phyloP scores from a whole-genome alignment of 176 grass and related monocot species.

The Neostapfia colusana region DNA sequence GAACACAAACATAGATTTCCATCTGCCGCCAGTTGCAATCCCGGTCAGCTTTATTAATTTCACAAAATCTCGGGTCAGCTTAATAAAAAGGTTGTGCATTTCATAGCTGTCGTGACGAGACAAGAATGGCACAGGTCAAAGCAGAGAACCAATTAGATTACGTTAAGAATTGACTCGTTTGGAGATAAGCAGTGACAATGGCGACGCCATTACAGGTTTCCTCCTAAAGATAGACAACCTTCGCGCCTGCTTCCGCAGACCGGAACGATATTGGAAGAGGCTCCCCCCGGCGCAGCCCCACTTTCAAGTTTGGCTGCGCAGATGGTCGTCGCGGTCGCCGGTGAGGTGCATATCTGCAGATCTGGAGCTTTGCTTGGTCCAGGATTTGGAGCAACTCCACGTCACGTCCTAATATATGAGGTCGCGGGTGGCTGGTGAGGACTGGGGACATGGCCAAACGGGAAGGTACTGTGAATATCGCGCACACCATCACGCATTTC shows the following conservation, averaged over 20 bases:
- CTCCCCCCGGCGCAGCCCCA: neutral
- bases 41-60: too few relatives aligned
- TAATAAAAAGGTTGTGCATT: too few relatives aligned
- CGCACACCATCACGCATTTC: neutral
- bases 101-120: too few relatives aligned
- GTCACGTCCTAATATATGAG: neutral
- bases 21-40: too few relatives aligned
- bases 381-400: neutral
- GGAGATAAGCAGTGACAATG: constrained; percentile 16
- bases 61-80: too few relatives aligned
- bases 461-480: neutral
- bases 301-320: constrained; percentile 42
- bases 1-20: too few relatives aligned
- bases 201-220: neutral
- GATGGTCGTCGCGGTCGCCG: neutral
- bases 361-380: neutral
- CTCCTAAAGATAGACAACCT: constrained; percentile 24
- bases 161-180: neutral
- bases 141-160: neutral
- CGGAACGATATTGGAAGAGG: constrained; percentile 8
- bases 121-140: constrained; percentile 7
- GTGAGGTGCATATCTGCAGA: neutral
- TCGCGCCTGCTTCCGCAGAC: constrained; percentile 47
- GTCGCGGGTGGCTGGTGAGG: neutral
- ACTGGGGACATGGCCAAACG: too few relatives aligned